Evolutionary conservation across 495 filamentous ascomycete genomes (phyloP).

Genomic region (Cryomyces minteri): DNA sequence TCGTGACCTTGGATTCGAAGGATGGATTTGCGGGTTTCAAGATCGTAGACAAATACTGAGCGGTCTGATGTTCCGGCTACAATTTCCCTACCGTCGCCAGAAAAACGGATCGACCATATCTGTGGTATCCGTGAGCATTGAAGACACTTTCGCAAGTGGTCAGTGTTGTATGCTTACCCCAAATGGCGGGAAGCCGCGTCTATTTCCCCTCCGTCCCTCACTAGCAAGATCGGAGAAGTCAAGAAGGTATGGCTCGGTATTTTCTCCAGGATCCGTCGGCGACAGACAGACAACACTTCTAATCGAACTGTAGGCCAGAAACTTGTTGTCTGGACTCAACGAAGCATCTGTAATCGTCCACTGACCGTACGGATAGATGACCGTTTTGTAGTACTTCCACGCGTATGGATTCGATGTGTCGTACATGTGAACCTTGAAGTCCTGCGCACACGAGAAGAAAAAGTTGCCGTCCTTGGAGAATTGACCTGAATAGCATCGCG

Average conservation of each 20-base stretch:
- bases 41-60: slow-evolving; percentile 82
- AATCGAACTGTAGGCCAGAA: slow-evolving; percentile 79
- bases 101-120: slow-evolving; percentile 88
- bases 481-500: slow-evolving; percentile 82
- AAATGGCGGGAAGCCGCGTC: slow-evolving; percentile 21
- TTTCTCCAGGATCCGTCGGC: slow-evolving; percentile 65
- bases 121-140: neutral
- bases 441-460: slow-evolving; percentile 87
- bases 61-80: slow-evolving; percentile 70
- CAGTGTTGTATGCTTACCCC: slow-evolving; percentile 22
- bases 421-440: slow-evolving; percentile 90
- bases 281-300: slow-evolving; percentile 66
- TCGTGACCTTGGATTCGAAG: slow-evolving; percentile 61
- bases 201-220: slow-evolving; percentile 20
- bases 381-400: slow-evolving; percentile 93
- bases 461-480: slow-evolving; percentile 96
- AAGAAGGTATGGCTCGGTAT: slow-evolving; percentile 54
- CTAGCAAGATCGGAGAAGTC: slow-evolving; percentile 43
- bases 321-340: slow-evolving; percentile 79
- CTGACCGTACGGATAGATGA: slow-evolving; percentile 63
- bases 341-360: slow-evolving; percentile 96
- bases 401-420: slow-evolving; percentile 91
- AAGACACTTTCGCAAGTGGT: slow-evolving; percentile 4
- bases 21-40: slow-evolving; percentile 56
- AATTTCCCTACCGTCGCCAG: slow-evolving; percentile 77